Evolutionary conservation across 768 basidiomycete genomes (phyloP), one percentile per base, ranked within the genome.

Genomic region (Royoungia palumana): DNA sequence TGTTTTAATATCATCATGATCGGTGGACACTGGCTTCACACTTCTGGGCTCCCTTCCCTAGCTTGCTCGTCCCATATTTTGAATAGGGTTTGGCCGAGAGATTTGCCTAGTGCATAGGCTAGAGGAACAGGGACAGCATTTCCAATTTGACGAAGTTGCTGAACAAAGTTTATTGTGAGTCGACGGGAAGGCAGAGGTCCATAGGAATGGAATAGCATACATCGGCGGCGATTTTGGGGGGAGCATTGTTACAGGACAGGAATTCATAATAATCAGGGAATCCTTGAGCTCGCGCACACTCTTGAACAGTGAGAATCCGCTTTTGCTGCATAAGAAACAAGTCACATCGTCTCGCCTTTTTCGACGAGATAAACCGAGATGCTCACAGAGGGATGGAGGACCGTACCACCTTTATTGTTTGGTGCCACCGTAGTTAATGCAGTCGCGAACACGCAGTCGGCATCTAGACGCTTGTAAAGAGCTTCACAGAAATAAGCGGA

Each of bases 71-170:
- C 69, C 81, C 80, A 80, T 44, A 64, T 66, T 51, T 72, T 66
- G 17, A 78, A 50, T 34, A 82, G 54, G 0, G 78, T 75, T 41
- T 72, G 72, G 2, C 74, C 70, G 3, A 79, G 59, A 7, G 69
- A 66, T 41, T 65, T 70, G 7, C 83, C 85, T 2, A 89, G 70
- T 3, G 85, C 83, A 10, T 76, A 68, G 5, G 83, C 85, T 20
- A 89, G 72, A 3, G 83, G 82, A 8, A 87, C 74, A 3, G 87
- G 85, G 7, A 89, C 87, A 3, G 87, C 88, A 58, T 90, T 90
- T 0, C 88, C 89, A 38, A 90, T 89, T 54, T 89, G 88, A 41
- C 77, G 72, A 48, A 82, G 72, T 81, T 85, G 83, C 88, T 90
- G 53, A 20, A 51, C 30, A 44, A 21, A 8, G 30, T 50, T 30